Evolutionary conservation across 768 basidiomycete species (phyloP), one percentile per base, ranked within the genome.

Genomic region (Amanita pseudoporphyria): DNA sequence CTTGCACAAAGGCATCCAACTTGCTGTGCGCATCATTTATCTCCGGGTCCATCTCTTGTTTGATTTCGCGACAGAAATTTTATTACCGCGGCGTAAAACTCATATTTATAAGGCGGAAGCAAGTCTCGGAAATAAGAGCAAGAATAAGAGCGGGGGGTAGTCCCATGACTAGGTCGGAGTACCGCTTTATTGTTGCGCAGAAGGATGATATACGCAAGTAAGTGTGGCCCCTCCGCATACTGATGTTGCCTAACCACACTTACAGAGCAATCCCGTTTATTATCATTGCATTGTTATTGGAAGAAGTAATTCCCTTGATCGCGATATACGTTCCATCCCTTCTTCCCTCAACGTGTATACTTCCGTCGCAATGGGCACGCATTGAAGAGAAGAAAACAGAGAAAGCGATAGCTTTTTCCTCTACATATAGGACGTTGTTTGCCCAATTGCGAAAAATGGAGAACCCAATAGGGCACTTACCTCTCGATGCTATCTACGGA

Each of bases 311-410:
- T 49, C 90, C 90, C 12, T 72, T 93, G 53, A 77, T 91, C 53
- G 87, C 87, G 22, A 77, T 93, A 53, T 92, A 87, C 58, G 81
- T 78, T n/a, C 90, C 90, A 1, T 78, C 76, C 60, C 74, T 89
- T 69, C 78, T 93, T 22, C 90, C 90, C 1, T 91, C 88, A 2
- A 92, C 90, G 0, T 91, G 88, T 60, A 73, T 92, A 48, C 75
- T 93, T 5, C 86, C 90, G 1, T 81, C 84, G 10, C 90, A 93
- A 66, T 79, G 74, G 32, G 71, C 60, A 62, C 83, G 69, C 67
- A 91, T 67, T 71, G 84, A 67, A 60, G 71, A 62, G 54, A 72
- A 62, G 71, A 79, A 67, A 63, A 72, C 58, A 56, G 73, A 64
- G 59, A 77, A 81, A 57, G 70, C 77, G 12, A 58, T 66, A 5